Base-by-base conservation (phyloP, 305 asterid species). In the Solanum hybrid region DNA sequence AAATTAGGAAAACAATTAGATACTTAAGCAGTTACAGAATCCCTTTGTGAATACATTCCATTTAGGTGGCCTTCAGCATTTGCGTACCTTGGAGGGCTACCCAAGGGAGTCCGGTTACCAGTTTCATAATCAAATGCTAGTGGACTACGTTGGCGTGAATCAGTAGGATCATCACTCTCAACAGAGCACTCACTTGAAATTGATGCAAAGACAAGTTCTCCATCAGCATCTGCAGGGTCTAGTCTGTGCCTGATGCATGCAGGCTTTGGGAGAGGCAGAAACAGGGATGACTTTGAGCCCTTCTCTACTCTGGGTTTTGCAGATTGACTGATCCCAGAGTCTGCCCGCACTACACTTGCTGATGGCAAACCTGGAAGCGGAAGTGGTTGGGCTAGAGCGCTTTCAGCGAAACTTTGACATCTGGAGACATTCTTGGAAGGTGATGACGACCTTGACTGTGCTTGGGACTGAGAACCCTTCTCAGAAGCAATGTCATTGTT, bases 391-490 rank as follows among this genome's bases (percentile, higher is more conserved):
- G 99, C 94, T 87, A 89, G 93, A 86, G 99, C 91, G 91, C 99
- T 94, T 89, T 95, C 99, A 24, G 94, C 97, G 88, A 97, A 98
- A 91, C 99, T 98, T 92, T 98, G 99, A 89, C 99, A 98, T 89
- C 99, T 93, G 37, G 95, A 94, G 22, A 97, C 99, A 89, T 95
- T 92, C 93, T 98, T 98, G 85, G 99, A 94, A 88, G 99, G 99
- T 88, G 99, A 97, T 34, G 97, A 94, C 82, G 98, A 95, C 94
- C 98, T 94, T 16, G 98, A 96, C 89, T 92, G 95, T 11, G 94
- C 98, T 87, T 95, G 95, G 90, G 99, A 97, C 89, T 92, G 94
- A 87, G 98, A 92, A 84, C 99, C 97, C 91, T 94, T 94, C 91
- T 96, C 99, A 38, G 96, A 96, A 90, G 92, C 95, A 3, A 92